Evolutionary conservation across 352 stramenopile genomes (phyloP).

Genomic region (Pythium chondricola): DNA sequence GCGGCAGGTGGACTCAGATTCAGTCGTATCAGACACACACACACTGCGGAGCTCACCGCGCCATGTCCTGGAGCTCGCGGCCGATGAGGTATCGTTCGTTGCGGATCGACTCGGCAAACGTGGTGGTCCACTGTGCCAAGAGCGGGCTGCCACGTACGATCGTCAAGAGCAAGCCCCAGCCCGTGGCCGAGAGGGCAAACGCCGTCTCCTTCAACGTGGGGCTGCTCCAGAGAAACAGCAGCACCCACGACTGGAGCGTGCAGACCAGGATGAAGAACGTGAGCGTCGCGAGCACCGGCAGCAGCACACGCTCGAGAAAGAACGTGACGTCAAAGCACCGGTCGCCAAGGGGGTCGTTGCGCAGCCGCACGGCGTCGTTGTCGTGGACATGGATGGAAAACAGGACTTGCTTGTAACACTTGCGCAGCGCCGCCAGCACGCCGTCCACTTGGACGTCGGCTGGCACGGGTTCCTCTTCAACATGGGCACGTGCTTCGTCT

Average conservation of each 20-base stretch:
- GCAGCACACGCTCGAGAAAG: conserved; percentile 60
- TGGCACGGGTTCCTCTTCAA: neutral
- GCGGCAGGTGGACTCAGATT: too few relatives aligned
- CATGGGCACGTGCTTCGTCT: conserved; percentile 28
- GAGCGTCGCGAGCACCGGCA: conserved; percentile 41
- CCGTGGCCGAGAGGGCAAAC: conserved; percentile 47
- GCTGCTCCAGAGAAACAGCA: conserved; percentile 35
- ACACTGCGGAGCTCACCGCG: too few relatives aligned
- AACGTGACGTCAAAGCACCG: conserved; percentile 67
- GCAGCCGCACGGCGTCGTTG: conserved; percentile 52
- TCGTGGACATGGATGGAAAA: conserved; percentile 75
- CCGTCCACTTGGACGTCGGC: conserved; percentile 29
- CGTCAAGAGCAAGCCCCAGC: neutral
- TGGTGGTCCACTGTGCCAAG: conserved; percentile 52
- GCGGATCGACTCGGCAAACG: conserved; percentile 77
- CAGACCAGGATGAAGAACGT: conserved; percentile 47
- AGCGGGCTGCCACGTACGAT: conserved; percentile 18
- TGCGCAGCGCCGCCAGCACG: conserved; percentile 52
- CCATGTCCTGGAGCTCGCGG: conserved; percentile 82
- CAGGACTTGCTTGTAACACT: conserved; percentile 57
- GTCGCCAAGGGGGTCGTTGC: conserved; percentile 46
- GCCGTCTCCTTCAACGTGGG: conserved; percentile 39
- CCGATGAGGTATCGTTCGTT: conserved; percentile 87
- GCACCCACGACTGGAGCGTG: conserved; percentile 38
- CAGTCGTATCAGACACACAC: too few relatives aligned